Base-by-base conservation (phyloP, 768 basidiomycete species). In the Cytidiella melzeri region DNA sequence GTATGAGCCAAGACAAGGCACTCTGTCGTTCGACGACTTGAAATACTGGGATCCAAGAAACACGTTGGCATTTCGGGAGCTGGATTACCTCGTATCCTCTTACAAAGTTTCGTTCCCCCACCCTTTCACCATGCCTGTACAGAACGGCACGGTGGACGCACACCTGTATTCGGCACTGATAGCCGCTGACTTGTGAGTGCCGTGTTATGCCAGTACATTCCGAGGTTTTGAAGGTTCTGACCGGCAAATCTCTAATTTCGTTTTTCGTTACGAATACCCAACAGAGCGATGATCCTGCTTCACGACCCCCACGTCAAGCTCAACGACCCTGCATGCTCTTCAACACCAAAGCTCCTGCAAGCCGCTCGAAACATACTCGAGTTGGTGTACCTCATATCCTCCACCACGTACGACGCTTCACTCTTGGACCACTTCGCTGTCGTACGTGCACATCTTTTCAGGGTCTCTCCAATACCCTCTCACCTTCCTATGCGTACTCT, bases 291-390 rank as follows among this genome's bases (percentile, higher is more conserved):
- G n/a, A 83, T 90, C 47, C 67, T 87, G 19, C 67, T 90, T 28
- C 87, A 89, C 56, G 87, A 90, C 52, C 84, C 85, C 1, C 85
- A 88, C 58, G 83, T 84, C 13, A 74, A 78, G 48, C 69, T 84
- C 44, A 68, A 70, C 19, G 68, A 65, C 44, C 71, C 74, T 15
- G 76, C 77, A 26, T 88, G 85, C 56, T 72, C 79, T 34, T 87
- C 84, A 37, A 80, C 84, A 11, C 70, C 79, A 55, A 83, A 79
- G 57, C 80, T 88, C 24, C 66, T 87, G 10, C 76, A 75, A 1
- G 79, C 84, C 20, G 77, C 84, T 2, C 75, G 86, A 39, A 73
- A 75, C 0, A 78, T 85, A 36, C 67, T 89, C 34, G 81, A 87
- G 55, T 66, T 84, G 15, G 74, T 86, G 30, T 84, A 86, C 59